Evolutionary conservation across 1,139 yeast genomes (phyloP), one percentile per base, ranked within the genome.

Genomic region (Diutina rugosa): DNA sequence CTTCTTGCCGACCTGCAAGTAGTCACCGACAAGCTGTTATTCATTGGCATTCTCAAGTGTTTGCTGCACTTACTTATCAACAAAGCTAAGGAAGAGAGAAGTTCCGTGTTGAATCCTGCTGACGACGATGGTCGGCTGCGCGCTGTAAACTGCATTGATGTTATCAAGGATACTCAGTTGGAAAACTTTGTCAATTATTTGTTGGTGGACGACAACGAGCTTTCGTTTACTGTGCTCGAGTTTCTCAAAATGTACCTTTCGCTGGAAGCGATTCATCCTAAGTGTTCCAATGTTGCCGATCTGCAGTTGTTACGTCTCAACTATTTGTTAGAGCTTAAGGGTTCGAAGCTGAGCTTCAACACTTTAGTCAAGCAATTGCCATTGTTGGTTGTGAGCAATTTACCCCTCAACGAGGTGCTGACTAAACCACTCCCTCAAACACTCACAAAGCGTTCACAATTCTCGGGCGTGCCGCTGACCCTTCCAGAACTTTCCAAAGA

Each of bases 401-500:
- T 62, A 57, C 64, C 64, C 28, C 57, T 62, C 26, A 59, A 61
- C 2, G 64, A 64, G 38, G 57, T 46, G 30, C 61, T 61, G 12
- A 56, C 65, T 7, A 32, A 32, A 10, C 53, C 35, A 18, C 65
- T 72, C 10, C 65, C 66, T 45, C 59, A 66, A 51, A 66, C 64
- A 56, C 66, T 75, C 48, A 63, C 76, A 6, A 72, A 69, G 58
- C 68, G 79, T 59, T 67, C 77, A 1, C 65, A 66, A 26, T 66
- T 68, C 59, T 62, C 69, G 6, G 71, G 73, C 41, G 80, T 81
- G 1, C 96, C 97, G 3, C 62, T 71, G 0, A 64, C 68, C 2
- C 79, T 85, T 4, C 95, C 96, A 1, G 71, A 68, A 21, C 72
- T 91, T 52, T 77, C 85, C 52, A 71, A 72, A 21, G 78, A 77